Evolutionary conservation across 2,329 filamentous ascomycete species (phyloP).

Genomic region (Neoascochyta sp.): DNA sequence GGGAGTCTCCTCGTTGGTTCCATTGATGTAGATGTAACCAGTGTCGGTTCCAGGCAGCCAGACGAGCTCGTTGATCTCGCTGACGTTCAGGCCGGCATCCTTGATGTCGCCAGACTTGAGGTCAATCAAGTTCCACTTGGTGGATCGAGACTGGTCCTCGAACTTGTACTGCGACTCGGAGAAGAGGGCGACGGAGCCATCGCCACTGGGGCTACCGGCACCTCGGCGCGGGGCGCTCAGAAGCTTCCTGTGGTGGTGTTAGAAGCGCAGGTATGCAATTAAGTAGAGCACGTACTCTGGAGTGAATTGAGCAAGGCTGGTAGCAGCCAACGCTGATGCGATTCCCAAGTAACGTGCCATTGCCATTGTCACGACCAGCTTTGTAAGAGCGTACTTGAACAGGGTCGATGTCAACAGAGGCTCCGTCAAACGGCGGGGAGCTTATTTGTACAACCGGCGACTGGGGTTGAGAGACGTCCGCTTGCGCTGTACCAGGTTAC

Average conservation of each 20-base stretch:
- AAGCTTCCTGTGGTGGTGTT: constrained; percentile 39
- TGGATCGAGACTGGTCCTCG: constrained; percentile 62
- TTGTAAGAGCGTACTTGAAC: constrained; percentile 25
- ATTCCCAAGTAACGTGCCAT: constrained; percentile 36
- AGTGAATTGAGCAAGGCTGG: constrained; percentile 32
- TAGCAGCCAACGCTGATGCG: constrained; percentile 32
- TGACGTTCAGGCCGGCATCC: constrained; percentile 28
- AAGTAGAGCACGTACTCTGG: constrained; percentile 29
- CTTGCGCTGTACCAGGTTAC: constrained; percentile 14
- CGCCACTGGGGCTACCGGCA: constrained; percentile 62
- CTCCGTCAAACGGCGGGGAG: constrained; percentile 13
- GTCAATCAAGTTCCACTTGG: constrained; percentile 45
- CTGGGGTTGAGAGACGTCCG: too few relatives aligned
- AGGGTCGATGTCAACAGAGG: constrained; percentile 18
- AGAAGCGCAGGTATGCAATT: constrained; percentile 1
- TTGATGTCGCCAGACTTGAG: constrained; percentile 33
- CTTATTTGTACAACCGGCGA: constrained; percentile 22
- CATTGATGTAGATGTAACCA: constrained; percentile 62
- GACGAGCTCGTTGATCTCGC: constrained; percentile 32
- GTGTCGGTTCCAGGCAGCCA: constrained; percentile 36
- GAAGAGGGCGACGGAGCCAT: constrained; percentile 63
- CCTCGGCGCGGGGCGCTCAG: constrained; percentile 72
- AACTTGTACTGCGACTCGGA: constrained; percentile 77
- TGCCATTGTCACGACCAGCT: constrained; percentile 25
- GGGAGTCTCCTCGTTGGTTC: constrained; percentile 56